Evolutionary conservation across 305 asterid species (phyloP).

Genomic region (Plantago lanceolata): DNA sequence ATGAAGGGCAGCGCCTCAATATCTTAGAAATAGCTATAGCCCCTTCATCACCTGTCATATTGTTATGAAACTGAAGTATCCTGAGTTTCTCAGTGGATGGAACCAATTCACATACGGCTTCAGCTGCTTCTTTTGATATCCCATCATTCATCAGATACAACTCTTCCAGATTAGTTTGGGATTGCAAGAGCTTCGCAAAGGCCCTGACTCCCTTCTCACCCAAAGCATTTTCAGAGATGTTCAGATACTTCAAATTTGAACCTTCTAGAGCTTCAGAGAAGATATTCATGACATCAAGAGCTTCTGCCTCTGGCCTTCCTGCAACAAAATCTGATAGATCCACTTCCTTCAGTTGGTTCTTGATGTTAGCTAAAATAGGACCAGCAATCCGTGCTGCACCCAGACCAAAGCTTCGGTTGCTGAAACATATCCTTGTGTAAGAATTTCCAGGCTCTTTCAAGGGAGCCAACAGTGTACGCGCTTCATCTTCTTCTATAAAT

Average conservation of each 20-base stretch:
- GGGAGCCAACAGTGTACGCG: conserved; percentile 64
- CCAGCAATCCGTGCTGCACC: conserved; percentile 80
- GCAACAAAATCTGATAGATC: conserved; percentile 95
- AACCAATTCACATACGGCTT: conserved; percentile 75
- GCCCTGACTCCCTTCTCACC: conserved; percentile 97
- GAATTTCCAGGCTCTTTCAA: conserved; percentile 64
- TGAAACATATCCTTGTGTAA: conserved; percentile 73
- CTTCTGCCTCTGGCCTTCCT: conserved; percentile 86
- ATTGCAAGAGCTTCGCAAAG: conserved; percentile 65
- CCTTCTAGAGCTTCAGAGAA: conserved; percentile 89
- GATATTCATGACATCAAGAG: conserved; percentile 90
- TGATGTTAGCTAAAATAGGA: conserved; percentile 65
- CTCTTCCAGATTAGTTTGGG: conserved; percentile 76
- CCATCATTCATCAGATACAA: conserved; percentile 86
- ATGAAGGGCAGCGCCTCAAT: conserved; percentile 59
- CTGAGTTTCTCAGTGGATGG: conserved; percentile 64
- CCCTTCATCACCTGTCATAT: conserved; percentile 98
- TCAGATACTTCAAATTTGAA: conserved; percentile 61
- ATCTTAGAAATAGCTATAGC: conserved; percentile 76
- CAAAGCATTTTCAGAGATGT: conserved; percentile 88
- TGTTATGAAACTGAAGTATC: conserved; percentile 86
- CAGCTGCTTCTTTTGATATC: conserved; percentile 93
- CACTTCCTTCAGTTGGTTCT: conserved; percentile 78
- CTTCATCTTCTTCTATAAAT: conserved; percentile 78
- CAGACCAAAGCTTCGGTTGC: conserved; percentile 88